Conservation (phyloP, 2,329 filamentous ascomycete genomes). For the Paraphaeosphaeria minitans region DNA sequence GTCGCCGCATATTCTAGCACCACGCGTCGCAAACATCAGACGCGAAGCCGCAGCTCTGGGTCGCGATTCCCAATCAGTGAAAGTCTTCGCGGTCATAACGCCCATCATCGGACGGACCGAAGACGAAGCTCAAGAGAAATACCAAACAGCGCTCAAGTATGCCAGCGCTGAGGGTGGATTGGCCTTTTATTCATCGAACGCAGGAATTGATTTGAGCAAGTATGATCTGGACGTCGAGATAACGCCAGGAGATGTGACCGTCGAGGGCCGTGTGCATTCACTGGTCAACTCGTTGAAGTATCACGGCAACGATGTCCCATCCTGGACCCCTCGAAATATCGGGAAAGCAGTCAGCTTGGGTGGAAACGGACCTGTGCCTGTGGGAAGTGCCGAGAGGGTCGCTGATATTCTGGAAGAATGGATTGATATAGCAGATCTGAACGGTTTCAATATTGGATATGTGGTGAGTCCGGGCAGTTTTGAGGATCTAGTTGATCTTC, state of each 20-base stretch:
- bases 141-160: slow-evolving; percentile 63
- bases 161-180: slow-evolving; percentile 67
- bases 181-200: slow-evolving; percentile 73
- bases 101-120: slow-evolving; percentile 67
- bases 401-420: slow-evolving; percentile 70
- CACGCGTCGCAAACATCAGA: slow-evolving; percentile 65
- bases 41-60: slow-evolving; percentile 58
- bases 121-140: slow-evolving; percentile 67
- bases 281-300: slow-evolving; percentile 14
- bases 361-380: slow-evolving; percentile 65
- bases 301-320: slow-evolving; percentile 16
- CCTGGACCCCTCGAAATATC: slow-evolving; percentile 21
- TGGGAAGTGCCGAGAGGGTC: slow-evolving; percentile 66
- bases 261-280: slow-evolving; percentile 18
- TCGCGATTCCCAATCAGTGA: slow-evolving; percentile 63
- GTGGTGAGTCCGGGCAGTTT: slow-evolving; percentile 23
- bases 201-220: slow-evolving; percentile 63
- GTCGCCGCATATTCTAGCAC: slow-evolving; percentile 62
- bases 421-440: slow-evolving; percentile 69
- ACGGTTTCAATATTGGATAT: slow-evolving; percentile 70
- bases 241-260: slow-evolving; percentile 30
- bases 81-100: slow-evolving; percentile 68
- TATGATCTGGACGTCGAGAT: slow-evolving; percentile 54
- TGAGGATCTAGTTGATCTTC: slow-evolving; percentile 19
- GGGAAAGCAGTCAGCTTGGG: slow-evolving; percentile 60